phyloP scores from a whole-genome alignment of 2,329 filamentous ascomycete species.

The Diaporthe vexans region DNA sequence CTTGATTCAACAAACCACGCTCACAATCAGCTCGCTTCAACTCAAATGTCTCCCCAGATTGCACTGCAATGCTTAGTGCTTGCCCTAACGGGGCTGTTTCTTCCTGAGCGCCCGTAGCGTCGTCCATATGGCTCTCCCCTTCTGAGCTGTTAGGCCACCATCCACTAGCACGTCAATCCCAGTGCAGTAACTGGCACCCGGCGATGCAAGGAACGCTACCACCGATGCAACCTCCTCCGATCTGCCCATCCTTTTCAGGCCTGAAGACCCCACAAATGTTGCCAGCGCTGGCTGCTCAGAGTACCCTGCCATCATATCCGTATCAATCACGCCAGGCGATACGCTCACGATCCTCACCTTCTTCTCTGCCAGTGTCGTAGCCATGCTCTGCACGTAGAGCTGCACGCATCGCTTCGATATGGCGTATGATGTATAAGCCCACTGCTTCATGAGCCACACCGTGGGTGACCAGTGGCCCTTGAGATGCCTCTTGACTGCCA shows the following conservation, averaged over 20 bases:
- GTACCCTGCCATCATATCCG: constrained; percentile 3
- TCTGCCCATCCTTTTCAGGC: constrained; percentile 18
- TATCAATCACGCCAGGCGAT: constrained; percentile 31
- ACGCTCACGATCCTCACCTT: constrained; percentile 27
- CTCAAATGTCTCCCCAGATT: background rate
- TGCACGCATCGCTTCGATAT: constrained; percentile 24
- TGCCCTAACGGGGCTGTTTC: background rate
- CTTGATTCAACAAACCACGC: background rate
- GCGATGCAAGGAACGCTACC: constrained; percentile 30
- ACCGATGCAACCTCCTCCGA: constrained; percentile 27
- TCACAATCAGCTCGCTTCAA: background rate
- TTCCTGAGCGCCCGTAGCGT: background rate
- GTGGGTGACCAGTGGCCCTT: constrained; percentile 14
- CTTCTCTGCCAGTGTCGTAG: constrained; percentile 16
- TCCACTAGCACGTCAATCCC: constrained; percentile 22
- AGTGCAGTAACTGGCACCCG: constrained; percentile 30
- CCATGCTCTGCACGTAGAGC: constrained; percentile 12
- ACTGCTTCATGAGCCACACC: constrained; percentile 23
- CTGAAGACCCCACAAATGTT: constrained; percentile 12
- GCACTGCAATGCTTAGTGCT: background rate
- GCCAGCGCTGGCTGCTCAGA: background rate
- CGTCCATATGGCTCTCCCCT: background rate
- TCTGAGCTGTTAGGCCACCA: constrained; percentile 16
- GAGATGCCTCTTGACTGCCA: constrained; percentile 18
- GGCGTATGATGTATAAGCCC: constrained; percentile 21